Evolutionary conservation across 495 filamentous ascomycete genomes (phyloP).

Genomic region (Penicillium silybi): DNA sequence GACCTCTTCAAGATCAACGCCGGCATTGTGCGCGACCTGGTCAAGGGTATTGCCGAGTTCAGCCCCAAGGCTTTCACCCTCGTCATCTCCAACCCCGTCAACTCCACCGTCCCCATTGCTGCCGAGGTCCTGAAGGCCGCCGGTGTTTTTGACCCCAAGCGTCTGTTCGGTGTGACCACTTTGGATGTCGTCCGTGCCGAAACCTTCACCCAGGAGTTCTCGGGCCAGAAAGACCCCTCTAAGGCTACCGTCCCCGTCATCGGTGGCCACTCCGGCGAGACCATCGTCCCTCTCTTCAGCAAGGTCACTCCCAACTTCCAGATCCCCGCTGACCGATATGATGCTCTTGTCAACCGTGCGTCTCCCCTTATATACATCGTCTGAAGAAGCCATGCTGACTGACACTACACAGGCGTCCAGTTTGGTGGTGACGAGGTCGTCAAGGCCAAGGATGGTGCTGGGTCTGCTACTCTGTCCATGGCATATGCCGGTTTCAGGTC

Average conservation of each 20-base stretch:
- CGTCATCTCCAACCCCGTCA: slow-evolving; percentile 98
- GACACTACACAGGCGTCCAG: slow-evolving; percentile 63
- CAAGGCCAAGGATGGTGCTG: slow-evolving; percentile 92
- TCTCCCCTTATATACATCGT: slow-evolving; percentile 1
- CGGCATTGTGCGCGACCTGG: slow-evolving; percentile 83
- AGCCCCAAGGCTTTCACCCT: slow-evolving; percentile 89
- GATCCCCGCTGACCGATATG: slow-evolving; percentile 83
- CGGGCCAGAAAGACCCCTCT: slow-evolving; percentile 74
- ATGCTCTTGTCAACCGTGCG: slow-evolving; percentile 79
- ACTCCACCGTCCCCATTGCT: slow-evolving; percentile 97
- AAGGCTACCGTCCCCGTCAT: slow-evolving; percentile 85
- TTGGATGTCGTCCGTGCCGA: slow-evolving; percentile 97
- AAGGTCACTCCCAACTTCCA: slow-evolving; percentile 72
- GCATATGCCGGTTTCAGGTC: slow-evolving; percentile 93
- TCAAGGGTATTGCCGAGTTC: slow-evolving; percentile 78
- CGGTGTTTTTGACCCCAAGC: slow-evolving; percentile 87
- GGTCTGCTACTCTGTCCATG: slow-evolving; percentile 96
- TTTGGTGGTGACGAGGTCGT: slow-evolving; percentile 99
- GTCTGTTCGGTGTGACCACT: slow-evolving; percentile 96
- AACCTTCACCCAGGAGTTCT: slow-evolving; percentile 87
- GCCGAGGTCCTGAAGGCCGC: slow-evolving; percentile 92
- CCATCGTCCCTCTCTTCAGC: slow-evolving; percentile 96
- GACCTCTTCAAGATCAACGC: slow-evolving; percentile 99
- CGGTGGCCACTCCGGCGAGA: slow-evolving; percentile 95
- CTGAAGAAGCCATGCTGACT: background rate